Conservation (phyloP, 2,329 filamentous ascomycete species). For the Penicillium sumatraense region DNA sequence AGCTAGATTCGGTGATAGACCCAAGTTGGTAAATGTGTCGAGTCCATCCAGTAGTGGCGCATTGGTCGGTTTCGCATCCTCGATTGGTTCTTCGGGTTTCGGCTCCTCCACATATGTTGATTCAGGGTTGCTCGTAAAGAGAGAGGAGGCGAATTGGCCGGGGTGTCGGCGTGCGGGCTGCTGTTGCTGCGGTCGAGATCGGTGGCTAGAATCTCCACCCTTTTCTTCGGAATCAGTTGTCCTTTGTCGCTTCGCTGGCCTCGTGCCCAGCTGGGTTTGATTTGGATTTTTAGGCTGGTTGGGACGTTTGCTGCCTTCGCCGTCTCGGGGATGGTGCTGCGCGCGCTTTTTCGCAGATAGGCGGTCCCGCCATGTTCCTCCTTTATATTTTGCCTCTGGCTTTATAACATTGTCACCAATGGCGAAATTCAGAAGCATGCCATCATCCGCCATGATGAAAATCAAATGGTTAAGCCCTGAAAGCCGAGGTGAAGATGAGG, state of each 20-base stretch:
- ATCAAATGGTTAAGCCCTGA: conserved; percentile 3
- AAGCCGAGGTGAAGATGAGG: conserved; percentile 3
- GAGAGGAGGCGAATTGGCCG: conserved; percentile 78
- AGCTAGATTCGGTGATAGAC: conserved; percentile 78
- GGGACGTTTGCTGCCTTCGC: conserved; percentile 16
- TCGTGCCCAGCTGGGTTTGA: conserved; percentile 34
- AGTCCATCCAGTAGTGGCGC: conserved; percentile 83
- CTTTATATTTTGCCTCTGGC: conserved; percentile 70
- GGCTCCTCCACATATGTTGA: conserved; percentile 62
- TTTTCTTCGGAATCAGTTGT: conserved; percentile 34
- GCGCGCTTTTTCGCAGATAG: conserved; percentile 75
- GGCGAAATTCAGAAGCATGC: conserved; percentile 91
- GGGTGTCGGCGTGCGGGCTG: conserved; percentile 47
- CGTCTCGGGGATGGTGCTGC: conserved; percentile 49
- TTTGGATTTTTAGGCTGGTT: conserved; percentile 38
- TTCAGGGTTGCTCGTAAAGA: conserved; percentile 88
- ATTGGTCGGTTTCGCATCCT: conserved; percentile 74
- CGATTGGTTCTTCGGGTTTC: conserved; percentile 45
- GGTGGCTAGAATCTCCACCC: conserved; percentile 15
- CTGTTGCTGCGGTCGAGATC: conserved; percentile 23
- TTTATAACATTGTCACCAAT: conserved; percentile 70
- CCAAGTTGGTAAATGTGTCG: conserved; percentile 83
- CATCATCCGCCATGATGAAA: conserved; percentile 82
- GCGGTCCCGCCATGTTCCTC: conserved; percentile 91
- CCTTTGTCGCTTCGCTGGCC: conserved; percentile 48